Conservation (phyloP, 1,284 basidiomycete genomes). For the Rugosomyces carneus region DNA sequence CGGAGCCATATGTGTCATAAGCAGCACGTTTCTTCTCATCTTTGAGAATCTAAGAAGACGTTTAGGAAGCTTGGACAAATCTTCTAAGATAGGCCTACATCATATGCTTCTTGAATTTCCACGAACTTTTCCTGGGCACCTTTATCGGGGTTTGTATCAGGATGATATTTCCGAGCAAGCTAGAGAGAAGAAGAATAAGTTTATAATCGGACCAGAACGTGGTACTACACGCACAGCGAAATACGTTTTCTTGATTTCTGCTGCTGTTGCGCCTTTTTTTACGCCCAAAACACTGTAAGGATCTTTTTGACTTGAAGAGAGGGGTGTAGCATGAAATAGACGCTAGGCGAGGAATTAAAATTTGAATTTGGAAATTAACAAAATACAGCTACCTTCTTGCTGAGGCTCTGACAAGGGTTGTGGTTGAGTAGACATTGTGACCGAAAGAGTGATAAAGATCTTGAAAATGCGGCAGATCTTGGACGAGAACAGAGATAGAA, state of each 20-base stretch:
- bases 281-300: slow-evolving; percentile 93
- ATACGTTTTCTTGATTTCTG: slow-evolving; percentile 97
- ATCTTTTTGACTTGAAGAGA: slow-evolving; percentile 62
- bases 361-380: neutral
- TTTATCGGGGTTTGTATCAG: slow-evolving; percentile 94
- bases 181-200: slow-evolving; percentile 30
- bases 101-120: slow-evolving; percentile 97
- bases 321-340: slow-evolving; percentile 65
- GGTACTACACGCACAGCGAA: slow-evolving; percentile 80
- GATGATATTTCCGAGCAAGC: slow-evolving; percentile 98
- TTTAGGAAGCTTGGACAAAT: neutral
- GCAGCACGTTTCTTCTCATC: slow-evolving; percentile 90
- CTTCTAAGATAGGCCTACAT: slow-evolving; percentile 50
- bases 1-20: slow-evolving; percentile 95
- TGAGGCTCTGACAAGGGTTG: slow-evolving; percentile 16
- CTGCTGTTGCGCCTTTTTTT: slow-evolving; percentile 72
- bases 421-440: slow-evolving; percentile 29
- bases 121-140: slow-evolving; percentile 90
- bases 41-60: slow-evolving; percentile 64
- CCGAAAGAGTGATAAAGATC: slow-evolving; percentile 37
- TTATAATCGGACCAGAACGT: slow-evolving; percentile 13
- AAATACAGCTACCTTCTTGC: slow-evolving; percentile 26
- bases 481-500: slow-evolving; percentile 47
- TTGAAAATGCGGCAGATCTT: slow-evolving; percentile 24
- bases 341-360: slow-evolving; percentile 42